Base-by-base conservation (phyloP, 2,329 filamentous ascomycete species). In the Ophiostoma sp. region DNA sequence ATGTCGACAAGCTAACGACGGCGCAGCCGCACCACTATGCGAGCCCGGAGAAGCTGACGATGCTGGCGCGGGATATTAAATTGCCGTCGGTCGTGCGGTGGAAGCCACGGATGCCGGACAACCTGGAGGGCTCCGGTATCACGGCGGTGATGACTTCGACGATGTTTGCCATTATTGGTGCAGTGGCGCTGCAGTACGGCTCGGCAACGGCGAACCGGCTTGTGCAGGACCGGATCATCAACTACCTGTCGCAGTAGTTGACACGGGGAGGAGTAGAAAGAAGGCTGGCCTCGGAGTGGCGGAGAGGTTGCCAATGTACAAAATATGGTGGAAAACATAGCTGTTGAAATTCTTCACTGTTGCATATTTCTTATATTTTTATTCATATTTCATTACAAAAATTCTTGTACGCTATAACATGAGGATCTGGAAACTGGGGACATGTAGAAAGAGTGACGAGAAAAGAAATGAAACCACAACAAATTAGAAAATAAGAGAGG, bases 111-210 rank as follows among this genome's bases (percentile, higher is more conserved):
- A 87, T 92, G 84, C 87, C 90, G 28, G 85, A 91, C 75, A 91
- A 94, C 78, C 86, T 97, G 71, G 81, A 87, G 70, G 83, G 85
- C 22, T 97, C 94, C 0, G 96, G 96, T 77, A 82, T 92, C 36
- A 88, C 93, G 33, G 85, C 91, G 3, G 91, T 98, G 31, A 84
- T 97, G 72, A 89, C 92, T 68, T 91, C 94, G 75, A 89, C 93
- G 3, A 79, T 99, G 72, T 93, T 94, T 80, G 93, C 95, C 63
- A 92, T 99, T 72, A 84, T 98, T 61, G 96, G 96, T 28, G 96
- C 96, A 12, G 83, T 99, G 71, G 91, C 94, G n/a, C 84, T 99
- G 79, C 94, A 98, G 82, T 90, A 92, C 77, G 96, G 96, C 64
- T 92, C 92, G 50, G 90, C 91, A 61, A 88, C 92, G 72, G 94